A percentile compares a stretch with the other conserved stretches of the same genome.
phyloP scores from a whole-genome alignment of 2,329 filamentous ascomycete species.

The Drechslerella dactyloides region DNA sequence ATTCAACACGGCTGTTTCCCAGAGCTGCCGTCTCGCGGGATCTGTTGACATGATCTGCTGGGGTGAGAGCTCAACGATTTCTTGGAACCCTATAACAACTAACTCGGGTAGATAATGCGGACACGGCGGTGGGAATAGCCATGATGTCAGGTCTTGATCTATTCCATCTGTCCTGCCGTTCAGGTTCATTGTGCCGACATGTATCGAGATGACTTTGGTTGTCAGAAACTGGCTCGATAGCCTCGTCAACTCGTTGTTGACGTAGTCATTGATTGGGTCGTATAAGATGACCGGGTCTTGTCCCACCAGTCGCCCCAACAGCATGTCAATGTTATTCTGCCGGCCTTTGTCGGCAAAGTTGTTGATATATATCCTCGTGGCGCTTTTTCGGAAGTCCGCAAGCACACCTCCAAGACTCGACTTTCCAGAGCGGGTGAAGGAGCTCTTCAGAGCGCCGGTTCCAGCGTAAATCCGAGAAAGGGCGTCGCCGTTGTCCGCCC shows the following conservation, averaged over 20 bases:
- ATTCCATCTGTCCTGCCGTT: conserved; percentile 84
- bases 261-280: conserved; percentile 86
- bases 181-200: conserved; percentile 89
- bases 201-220: conserved; percentile 64
- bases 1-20: conserved; percentile 80
- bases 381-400: conserved; percentile 93
- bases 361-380: conserved; percentile 93
- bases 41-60: conserved; percentile 99
- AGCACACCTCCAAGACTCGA: conserved; percentile 93
- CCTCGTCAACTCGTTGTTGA: conserved; percentile 75
- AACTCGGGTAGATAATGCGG: conserved; percentile 76
- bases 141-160: conserved; percentile 78
- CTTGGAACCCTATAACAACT: conserved; percentile 90
- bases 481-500: conserved; percentile 96
- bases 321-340: conserved; percentile 92
- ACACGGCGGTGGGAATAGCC: conserved; percentile 75
- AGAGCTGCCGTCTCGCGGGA: conserved; percentile 79
- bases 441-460: conserved; percentile 92
- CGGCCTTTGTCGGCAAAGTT: conserved; percentile 93
- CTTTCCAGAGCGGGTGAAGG: conserved; percentile 90
- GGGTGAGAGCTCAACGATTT: conserved; percentile 96
- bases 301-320: conserved; percentile 62
- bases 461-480: conserved; percentile 95
- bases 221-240: conserved; percentile 56
- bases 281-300: conserved; percentile 48